phyloP scores from a whole-genome alignment of 2,329 filamentous ascomycete genomes.

The Claviceps sp. region DNA sequence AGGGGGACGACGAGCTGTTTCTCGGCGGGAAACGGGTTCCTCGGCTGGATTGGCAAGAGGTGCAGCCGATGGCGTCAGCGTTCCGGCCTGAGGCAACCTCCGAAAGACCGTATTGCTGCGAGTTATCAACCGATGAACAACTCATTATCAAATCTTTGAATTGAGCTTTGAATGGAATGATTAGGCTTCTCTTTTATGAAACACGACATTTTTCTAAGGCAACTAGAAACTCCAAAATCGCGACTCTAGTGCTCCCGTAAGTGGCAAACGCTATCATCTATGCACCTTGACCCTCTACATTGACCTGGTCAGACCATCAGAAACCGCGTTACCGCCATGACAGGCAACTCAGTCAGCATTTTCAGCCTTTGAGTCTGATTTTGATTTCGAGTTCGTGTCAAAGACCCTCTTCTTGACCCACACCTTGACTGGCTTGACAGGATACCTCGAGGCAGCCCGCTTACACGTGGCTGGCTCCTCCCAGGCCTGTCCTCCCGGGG shows the following conservation, averaged over 20 bases:
- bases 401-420: constrained; percentile 19
- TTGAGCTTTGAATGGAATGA: too few relatives aligned
- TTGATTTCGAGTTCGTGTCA: neutral
- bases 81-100: constrained; percentile 4
- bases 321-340: neutral
- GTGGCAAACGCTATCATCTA: neutral
- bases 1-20: neutral
- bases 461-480: constrained; percentile 12
- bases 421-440: constrained; percentile 15
- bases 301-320: neutral
- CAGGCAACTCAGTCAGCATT: neutral
- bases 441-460: constrained; percentile 14
- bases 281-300: neutral
- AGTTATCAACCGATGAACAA: too few relatives aligned
- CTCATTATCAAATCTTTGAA: too few relatives aligned
- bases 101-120: too few relatives aligned
- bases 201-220: neutral
- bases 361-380: neutral
- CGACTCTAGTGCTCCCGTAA: neutral
- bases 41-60: too few relatives aligned
- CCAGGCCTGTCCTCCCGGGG: constrained; percentile 17
- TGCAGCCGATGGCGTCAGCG: constrained; percentile 5
- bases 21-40: too few relatives aligned
- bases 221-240: neutral
- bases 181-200: neutral